These are phyloP conservation scores for Pythium grandisporangium DNA, from an alignment of 352 stramenopile species.

Conservation along the genomic window DNA sequence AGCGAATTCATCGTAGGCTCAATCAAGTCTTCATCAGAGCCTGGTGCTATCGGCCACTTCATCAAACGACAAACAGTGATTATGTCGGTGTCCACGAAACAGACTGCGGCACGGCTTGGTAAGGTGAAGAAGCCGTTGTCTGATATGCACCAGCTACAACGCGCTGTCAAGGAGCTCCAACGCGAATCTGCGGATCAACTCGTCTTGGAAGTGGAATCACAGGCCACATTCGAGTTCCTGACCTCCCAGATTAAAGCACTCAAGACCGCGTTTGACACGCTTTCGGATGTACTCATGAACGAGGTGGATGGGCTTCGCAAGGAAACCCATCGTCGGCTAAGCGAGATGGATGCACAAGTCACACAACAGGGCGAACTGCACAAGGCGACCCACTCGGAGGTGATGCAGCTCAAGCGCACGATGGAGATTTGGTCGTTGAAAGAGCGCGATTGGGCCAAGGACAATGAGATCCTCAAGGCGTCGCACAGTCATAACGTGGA, in stretches of 20 bases:
- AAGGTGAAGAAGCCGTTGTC: constrained; percentile 78
- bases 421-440: constrained; percentile 77
- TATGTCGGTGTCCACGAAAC: constrained; percentile 39
- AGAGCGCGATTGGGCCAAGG: constrained; percentile 79
- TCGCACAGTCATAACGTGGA: constrained; percentile 78
- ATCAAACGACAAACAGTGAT: neutral
- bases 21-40: too few relatives aligned
- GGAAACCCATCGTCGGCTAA: constrained; percentile 48
- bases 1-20: too few relatives aligned
- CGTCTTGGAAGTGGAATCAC: constrained; percentile 66
- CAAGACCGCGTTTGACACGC: constrained; percentile 65
- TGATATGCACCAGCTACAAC: constrained; percentile 75
- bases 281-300: constrained; percentile 70
- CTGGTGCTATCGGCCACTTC: neutral
- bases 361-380: constrained; percentile 45
- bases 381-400: constrained; percentile 49
- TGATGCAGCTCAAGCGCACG: constrained; percentile 65
- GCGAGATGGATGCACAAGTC: constrained; percentile 50
- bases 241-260: constrained; percentile 67
- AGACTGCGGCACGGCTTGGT: constrained; percentile 48
- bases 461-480: constrained; percentile 79
- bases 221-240: constrained; percentile 78
- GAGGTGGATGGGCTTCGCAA: constrained; percentile 64
- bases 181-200: constrained; percentile 66
- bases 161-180: constrained; percentile 68